phyloP scores from a whole-genome alignment of 768 basidiomycete species.

The Lactarius indigo region DNA sequence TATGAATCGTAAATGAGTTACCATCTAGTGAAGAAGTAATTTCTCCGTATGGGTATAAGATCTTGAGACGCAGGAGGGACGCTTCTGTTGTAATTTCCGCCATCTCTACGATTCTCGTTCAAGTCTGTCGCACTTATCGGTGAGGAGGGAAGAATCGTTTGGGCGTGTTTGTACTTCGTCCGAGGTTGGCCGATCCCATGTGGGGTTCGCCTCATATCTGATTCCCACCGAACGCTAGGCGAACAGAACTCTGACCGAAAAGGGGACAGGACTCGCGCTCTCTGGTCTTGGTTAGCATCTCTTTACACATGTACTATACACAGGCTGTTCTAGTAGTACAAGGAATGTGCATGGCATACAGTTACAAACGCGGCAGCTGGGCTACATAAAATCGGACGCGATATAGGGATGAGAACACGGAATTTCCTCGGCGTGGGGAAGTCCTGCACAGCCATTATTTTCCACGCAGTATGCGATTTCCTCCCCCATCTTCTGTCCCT shows the following conservation, averaged over 20 bases:
- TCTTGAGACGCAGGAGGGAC: constrained; percentile 44
- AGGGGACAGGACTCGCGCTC: neutral
- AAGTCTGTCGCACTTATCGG: too few species aligned
- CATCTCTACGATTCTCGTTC: constrained; percentile 20
- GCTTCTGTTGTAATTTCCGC: constrained; percentile 38
- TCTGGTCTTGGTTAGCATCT: neutral
- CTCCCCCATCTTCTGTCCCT: constrained; percentile 32
- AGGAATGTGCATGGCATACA: neutral
- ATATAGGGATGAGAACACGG: constrained; percentile 28
- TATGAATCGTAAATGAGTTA: constrained; percentile 8
- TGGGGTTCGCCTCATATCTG: neutral
- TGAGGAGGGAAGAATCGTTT: constrained; percentile 4
- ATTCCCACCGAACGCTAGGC: neutral
- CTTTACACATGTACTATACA: neutral
- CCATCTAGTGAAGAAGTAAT: constrained; percentile 25
- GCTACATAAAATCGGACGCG: constrained; percentile 18
- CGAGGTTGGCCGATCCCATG: neutral
- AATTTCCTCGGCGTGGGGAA: constrained; percentile 28
- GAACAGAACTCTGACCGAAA: neutral
- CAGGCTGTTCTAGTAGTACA: neutral
- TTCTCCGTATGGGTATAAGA: constrained; percentile 39
- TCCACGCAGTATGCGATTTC: constrained; percentile 31
- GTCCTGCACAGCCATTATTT: constrained; percentile 19
- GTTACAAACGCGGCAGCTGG: neutral
- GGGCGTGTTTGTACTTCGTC: constrained; percentile 8